Evolutionary conservation across 208 protist genomes (phyloP), one percentile per base, ranked within the genome.

Genomic region (Trypanosoma caninum): DNA sequence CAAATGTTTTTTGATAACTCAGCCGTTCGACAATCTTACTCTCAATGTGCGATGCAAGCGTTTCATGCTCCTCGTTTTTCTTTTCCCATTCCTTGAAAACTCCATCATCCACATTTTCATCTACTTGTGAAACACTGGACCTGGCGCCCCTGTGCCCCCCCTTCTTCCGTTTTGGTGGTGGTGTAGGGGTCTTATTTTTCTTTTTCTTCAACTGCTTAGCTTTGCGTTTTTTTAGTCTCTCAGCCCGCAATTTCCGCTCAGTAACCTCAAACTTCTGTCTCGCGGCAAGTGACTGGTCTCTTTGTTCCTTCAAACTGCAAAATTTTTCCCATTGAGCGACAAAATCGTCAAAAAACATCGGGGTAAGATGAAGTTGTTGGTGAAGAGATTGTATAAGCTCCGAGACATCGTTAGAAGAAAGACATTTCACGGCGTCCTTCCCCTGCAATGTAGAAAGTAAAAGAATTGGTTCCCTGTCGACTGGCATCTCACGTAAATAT

Each of bases 181-280:
- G 45, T 22, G 59, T 52, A 42, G 70, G 75, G n/a, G 37, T 60
- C 20, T 62, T 59, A 47, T 72, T 78, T 47, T 65, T 70, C 47
- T 72, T 79, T 30, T 18, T 61, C 61, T 86, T 90, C 18, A 46
- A 14, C 59, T 75, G 58, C 2, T 55, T 46, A 59, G 75, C 74
- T 30, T 59, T 37, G 11, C 82, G 79, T 61, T 84, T 81, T 71
- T 87, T 85, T 27, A 75, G 25, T 1, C 85, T 74, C 30, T 91
- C 82, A 28, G 74, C 72, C 27, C 85, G 78, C 37, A 69, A 64
- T 45, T 79, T 69, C 33, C 76, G 74, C 61, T 84, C 72, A 35
- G 56, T 61, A 20, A 52, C 53, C 52, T 89, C 82, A 25, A 75
- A 77, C 45, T 69, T 69, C 22, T 54, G 56, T 23, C 84, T 74